A percentile compares a stretch with the other conserved stretches of the same genome.
Evolutionary conservation across 345 rosid genomes (phyloP).

Genomic region (Euclidium syriacum): DNA sequence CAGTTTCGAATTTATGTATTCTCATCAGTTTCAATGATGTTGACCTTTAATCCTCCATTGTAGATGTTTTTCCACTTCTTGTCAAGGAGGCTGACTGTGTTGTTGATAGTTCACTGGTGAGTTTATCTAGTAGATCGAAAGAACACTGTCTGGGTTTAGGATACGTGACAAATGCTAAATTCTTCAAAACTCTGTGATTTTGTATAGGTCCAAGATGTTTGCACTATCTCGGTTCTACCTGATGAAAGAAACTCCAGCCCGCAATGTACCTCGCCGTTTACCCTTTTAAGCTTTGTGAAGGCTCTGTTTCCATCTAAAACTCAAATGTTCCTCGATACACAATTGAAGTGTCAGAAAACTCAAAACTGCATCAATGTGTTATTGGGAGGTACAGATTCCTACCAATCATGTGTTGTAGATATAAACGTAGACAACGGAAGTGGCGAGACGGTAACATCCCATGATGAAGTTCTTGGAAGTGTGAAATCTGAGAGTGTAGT

Average conservation of each 20-base stretch:
- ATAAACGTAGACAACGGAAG: too few species aligned
- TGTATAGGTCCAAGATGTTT: conserved; percentile 43
- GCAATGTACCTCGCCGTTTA: conserved; percentile 26
- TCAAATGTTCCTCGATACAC: conserved; percentile 34
- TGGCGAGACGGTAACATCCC: too few species aligned
- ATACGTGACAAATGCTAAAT: not conserved
- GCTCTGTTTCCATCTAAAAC: conserved; percentile 43
- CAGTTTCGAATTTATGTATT: not conserved
- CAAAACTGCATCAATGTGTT: too few species aligned
- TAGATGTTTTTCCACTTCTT: too few species aligned
- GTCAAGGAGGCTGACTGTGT: too few species aligned
- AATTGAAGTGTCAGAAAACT: too few species aligned
- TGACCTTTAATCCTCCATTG: too few species aligned
- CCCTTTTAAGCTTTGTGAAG: conserved; percentile 49
- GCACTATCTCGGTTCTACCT: conserved; percentile 46
- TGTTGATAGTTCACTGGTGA: too few species aligned
- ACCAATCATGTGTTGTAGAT: too few species aligned
- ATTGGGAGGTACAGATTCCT: too few species aligned
- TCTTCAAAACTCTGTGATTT: not conserved
- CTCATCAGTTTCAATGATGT: not conserved
- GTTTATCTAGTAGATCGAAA: not conserved
- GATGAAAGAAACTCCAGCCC: conserved; percentile 38
- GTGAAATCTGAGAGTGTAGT: conserved; percentile 46
- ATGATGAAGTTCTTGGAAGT: conserved; percentile 39
- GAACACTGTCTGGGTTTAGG: not conserved